These are phyloP conservation scores for Starmerella stigmatis DNA, from an alignment of 805 yeast species.

Conservation along the genomic window DNA sequence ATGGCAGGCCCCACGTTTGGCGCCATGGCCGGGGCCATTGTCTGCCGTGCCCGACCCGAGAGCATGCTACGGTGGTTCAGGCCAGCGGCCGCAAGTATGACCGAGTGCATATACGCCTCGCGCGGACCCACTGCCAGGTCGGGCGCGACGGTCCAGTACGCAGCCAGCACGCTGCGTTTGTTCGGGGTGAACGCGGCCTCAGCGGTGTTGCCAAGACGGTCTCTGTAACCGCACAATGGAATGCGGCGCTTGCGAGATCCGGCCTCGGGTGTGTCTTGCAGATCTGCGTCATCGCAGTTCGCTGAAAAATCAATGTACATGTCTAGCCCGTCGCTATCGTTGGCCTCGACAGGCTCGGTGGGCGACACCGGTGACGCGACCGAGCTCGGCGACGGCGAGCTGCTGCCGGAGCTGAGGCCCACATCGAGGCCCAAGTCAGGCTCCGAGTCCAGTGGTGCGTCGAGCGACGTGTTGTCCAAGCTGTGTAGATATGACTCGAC, in stretches of 20 bases:
- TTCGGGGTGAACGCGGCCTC: conserved; percentile 20
- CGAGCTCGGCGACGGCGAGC: no score
- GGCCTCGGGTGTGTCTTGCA: background rate
- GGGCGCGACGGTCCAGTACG: conserved; percentile 25
- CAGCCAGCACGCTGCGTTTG: conserved; percentile 24
- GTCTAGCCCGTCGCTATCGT: background rate
- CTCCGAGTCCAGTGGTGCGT: no score
- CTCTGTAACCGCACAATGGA: conserved; percentile 10
- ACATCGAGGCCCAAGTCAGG: no score
- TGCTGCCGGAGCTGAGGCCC: no score
- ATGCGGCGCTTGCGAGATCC: background rate
- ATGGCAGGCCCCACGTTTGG: background rate
- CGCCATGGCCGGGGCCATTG: conserved; percentile 21
- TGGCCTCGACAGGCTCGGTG: no score
- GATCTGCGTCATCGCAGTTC: background rate
- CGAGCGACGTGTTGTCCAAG: no score
- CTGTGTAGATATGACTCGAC: no score
- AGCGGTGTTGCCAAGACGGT: conserved; percentile 1
- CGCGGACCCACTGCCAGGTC: conserved; percentile 17
- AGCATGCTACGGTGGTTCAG: conserved; percentile 26
- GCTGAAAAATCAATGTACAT: conserved; percentile 11
- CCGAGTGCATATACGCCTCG: conserved; percentile 24
- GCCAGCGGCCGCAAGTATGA: conserved; percentile 25
- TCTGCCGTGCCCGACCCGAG: conserved; percentile 30
- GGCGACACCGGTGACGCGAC: no score